Evolutionary conservation across 306 rosid species (phyloP).

Genomic region (Sesbania bispinosa): DNA sequence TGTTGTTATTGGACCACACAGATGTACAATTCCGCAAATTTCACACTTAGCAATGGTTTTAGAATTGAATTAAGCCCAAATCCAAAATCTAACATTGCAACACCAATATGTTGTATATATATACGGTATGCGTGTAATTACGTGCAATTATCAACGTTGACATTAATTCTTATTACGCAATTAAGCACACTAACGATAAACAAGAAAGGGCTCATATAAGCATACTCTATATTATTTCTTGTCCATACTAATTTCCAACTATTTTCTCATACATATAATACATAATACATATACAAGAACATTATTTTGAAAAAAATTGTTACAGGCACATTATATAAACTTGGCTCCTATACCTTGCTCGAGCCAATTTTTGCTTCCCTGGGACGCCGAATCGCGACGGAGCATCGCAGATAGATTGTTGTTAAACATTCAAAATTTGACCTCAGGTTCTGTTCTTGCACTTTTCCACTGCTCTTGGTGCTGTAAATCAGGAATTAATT

Average conservation of each 20-base stretch:
- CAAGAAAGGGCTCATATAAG: conserved; percentile 28
- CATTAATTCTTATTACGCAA: too few relatives aligned
- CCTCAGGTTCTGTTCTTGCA: conserved; percentile 65
- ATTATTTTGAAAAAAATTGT: not conserved
- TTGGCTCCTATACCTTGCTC: conserved; percentile 24
- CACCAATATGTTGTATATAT: too few relatives aligned
- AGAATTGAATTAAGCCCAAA: too few relatives aligned
- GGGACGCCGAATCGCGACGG: not conserved
- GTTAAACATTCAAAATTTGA: not conserved
- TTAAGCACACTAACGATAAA: not conserved
- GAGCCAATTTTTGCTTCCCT: too few relatives aligned
- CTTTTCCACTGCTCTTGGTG: conserved; percentile 77
- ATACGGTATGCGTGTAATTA: too few relatives aligned
- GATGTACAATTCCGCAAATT: too few relatives aligned
- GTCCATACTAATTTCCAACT: conserved; percentile 40
- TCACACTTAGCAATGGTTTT: too few relatives aligned
- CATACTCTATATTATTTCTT: conserved; percentile 48
- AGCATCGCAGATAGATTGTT: not conserved
- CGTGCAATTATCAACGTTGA: not conserved
- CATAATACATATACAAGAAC: conserved; percentile 18
- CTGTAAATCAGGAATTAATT: conserved; percentile 29
- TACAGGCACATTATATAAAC: conserved; percentile 16
- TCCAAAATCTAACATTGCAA: too few relatives aligned
- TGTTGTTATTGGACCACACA: too few relatives aligned
- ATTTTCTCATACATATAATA: conserved; percentile 32